Percentiles rank a stretch among this genome's conserved stretches.
These are phyloP conservation scores for Dacryopinax spathularia DNA, from an alignment of 768 basidiomycete genomes.

Conservation along the genomic window DNA sequence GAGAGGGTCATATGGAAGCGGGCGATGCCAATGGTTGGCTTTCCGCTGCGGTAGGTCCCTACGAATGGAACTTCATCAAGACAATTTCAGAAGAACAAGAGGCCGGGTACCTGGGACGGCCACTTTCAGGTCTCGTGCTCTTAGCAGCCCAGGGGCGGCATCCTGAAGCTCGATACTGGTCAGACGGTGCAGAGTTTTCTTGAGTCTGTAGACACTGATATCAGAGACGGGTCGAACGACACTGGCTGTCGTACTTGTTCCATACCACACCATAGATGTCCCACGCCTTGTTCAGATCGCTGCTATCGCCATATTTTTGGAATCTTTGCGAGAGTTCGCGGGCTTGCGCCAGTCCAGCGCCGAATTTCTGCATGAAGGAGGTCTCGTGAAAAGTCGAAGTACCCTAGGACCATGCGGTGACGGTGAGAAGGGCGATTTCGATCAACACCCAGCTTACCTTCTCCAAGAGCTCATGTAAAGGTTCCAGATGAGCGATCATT, in stretches of 20 bases:
- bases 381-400: slow-evolving; percentile 89
- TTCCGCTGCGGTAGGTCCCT: slow-evolving; percentile 92
- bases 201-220: slow-evolving; percentile 89
- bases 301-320: slow-evolving; percentile 69
- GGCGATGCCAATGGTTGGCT: slow-evolving; percentile 62
- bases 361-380: slow-evolving; percentile 87
- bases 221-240: not conserved
- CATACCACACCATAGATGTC: slow-evolving; percentile 90
- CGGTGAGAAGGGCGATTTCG: not conserved
- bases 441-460: slow-evolving; percentile 45
- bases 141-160: slow-evolving; percentile 82
- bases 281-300: slow-evolving; percentile 93
- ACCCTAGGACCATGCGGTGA: slow-evolving; percentile 38
- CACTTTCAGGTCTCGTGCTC: slow-evolving; percentile 76
- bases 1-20: slow-evolving; percentile 80
- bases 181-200: slow-evolving; percentile 80
- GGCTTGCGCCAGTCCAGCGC: slow-evolving; percentile 81
- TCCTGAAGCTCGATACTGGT: slow-evolving; percentile 91
- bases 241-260: not conserved
- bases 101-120: slow-evolving; percentile 73
- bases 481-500: slow-evolving; percentile 88
- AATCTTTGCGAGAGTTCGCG: slow-evolving; percentile 81
- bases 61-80: not conserved
- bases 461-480: slow-evolving; percentile 84
- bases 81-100: not conserved